These are phyloP conservation scores for Prillingera fragicola DNA, from an alignment of 1,284 basidiomycete genomes.

Conservation along the genomic window DNA sequence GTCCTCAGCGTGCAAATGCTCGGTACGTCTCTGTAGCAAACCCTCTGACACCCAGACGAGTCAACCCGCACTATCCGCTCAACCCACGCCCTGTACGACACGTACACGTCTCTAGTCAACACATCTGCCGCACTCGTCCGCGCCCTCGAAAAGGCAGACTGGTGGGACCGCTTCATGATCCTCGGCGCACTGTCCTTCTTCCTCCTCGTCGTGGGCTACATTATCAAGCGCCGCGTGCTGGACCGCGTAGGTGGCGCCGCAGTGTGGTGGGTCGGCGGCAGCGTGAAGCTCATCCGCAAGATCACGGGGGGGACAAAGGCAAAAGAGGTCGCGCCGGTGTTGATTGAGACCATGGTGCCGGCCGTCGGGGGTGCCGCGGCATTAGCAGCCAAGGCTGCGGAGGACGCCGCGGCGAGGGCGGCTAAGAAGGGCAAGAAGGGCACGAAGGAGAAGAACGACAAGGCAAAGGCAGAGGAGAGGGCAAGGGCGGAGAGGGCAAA, in stretches of 20 bases:
- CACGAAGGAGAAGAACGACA: no score
- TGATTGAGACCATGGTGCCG: no score
- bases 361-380: no score
- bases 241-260: constrained; percentile 52
- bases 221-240: constrained; percentile 76
- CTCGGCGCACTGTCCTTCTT: constrained; percentile 73
- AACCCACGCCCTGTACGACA: constrained; percentile 72
- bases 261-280: constrained; percentile 43
- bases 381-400: not conserved
- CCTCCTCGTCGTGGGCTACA: constrained; percentile 71
- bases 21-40: constrained; percentile 52
- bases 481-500: no score
- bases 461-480: no score
- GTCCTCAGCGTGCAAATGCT: constrained; percentile 79
- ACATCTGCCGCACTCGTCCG: constrained; percentile 77
- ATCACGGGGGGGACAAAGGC: constrained; percentile 18
- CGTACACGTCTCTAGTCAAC: constrained; percentile 64
- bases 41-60: constrained; percentile 54
- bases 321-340: not conserved
- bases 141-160: constrained; percentile 78
- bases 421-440: not conserved
- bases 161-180: constrained; percentile 82
- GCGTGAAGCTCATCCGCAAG: constrained; percentile 34
- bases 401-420: no score
- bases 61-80: constrained; percentile 70